Evolutionary conservation across 2,329 filamentous ascomycete species (phyloP).

Genomic region (Aspergillus pseudonomiae): DNA sequence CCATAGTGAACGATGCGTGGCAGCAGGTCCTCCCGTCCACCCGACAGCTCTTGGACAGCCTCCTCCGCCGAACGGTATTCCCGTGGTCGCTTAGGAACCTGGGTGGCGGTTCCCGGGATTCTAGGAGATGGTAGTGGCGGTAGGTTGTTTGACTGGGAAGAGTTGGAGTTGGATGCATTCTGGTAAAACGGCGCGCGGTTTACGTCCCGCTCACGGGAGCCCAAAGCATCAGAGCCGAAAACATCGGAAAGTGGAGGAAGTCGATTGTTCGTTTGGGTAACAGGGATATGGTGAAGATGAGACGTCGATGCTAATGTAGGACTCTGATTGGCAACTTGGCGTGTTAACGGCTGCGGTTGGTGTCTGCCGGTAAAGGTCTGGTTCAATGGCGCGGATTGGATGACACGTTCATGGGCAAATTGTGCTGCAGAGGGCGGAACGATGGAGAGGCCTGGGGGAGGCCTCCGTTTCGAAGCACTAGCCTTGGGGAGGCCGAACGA

Average conservation of each 20-base stretch:
- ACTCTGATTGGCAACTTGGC: constrained; percentile 78
- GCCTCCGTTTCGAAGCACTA: constrained; percentile 56
- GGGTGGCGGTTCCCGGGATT: constrained; percentile 59
- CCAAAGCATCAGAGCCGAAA: constrained; percentile 76
- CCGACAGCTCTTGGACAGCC: constrained; percentile 84
- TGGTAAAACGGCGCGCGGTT: constrained; percentile 45
- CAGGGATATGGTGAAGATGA: constrained; percentile 88
- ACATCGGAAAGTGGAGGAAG: constrained; percentile 94
- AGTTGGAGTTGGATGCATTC: constrained; percentile 66
- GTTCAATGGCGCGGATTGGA: constrained; percentile 92
- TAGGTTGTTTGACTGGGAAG: constrained; percentile 64
- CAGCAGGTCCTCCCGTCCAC: constrained; percentile 87
- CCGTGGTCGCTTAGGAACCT: constrained; percentile 65
- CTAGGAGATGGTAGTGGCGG: constrained; percentile 77
- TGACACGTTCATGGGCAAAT: constrained; percentile 91
- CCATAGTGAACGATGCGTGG: constrained; percentile 96
- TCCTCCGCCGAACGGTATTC: constrained; percentile 97
- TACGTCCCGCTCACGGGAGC: constrained; percentile 41
- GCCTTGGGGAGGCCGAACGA: constrained; percentile 40
- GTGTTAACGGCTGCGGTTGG: constrained; percentile 72
- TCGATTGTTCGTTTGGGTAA: constrained; percentile 85
- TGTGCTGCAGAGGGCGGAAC: constrained; percentile 90
- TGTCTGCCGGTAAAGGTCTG: constrained; percentile 94
- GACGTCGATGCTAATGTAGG: constrained; percentile 81
- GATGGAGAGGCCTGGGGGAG: constrained; percentile 87